These are phyloP conservation scores for Saussurea involucrata DNA, from an alignment of 129 eudicot species.

Conservation along the genomic window DNA sequence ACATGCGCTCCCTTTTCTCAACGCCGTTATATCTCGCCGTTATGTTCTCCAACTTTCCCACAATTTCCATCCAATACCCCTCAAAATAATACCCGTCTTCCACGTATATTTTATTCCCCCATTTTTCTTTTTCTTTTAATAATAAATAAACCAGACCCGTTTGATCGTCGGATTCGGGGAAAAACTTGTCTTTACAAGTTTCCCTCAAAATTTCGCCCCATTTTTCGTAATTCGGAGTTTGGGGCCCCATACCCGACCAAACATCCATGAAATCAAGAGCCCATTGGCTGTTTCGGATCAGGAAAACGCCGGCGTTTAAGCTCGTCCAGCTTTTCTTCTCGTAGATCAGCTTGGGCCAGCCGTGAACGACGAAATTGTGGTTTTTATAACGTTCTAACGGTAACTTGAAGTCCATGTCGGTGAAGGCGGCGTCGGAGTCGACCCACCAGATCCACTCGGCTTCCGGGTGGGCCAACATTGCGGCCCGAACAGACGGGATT, in stretches of 20 bases:
- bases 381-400: conserved; percentile 57
- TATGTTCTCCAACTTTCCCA: conserved; percentile 37
- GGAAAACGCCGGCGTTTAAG: conserved; percentile 75
- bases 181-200: conserved; percentile 51
- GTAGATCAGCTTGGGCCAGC: conserved; percentile 53
- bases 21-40: conserved; percentile 33
- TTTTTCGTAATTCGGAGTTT: conserved; percentile 50
- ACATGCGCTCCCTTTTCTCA: conserved; percentile 40
- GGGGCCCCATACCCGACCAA: conserved; percentile 80
- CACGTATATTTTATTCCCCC: conserved; percentile 63
- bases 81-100: conserved; percentile 69
- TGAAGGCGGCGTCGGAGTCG: conserved; percentile 79
- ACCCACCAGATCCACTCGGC: conserved; percentile 98
- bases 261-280: conserved; percentile 68
- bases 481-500: conserved; percentile 55
- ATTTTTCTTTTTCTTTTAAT: conserved; percentile 56
- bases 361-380: conserved; percentile 67
- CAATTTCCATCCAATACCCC: conserved; percentile 83
- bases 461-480: conserved; percentile 87
- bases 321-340: conserved; percentile 73
- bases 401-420: conserved; percentile 72
- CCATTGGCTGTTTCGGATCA: conserved; percentile 79
- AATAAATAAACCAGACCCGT: conserved; percentile 64
- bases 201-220: conserved; percentile 56
- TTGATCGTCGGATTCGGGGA: conserved; percentile 74